Evolutionary conservation across 495 filamentous ascomycete genomes (phyloP), one percentile per base, ranked within the genome.

Genomic region (Penicillium paradoxum): DNA sequence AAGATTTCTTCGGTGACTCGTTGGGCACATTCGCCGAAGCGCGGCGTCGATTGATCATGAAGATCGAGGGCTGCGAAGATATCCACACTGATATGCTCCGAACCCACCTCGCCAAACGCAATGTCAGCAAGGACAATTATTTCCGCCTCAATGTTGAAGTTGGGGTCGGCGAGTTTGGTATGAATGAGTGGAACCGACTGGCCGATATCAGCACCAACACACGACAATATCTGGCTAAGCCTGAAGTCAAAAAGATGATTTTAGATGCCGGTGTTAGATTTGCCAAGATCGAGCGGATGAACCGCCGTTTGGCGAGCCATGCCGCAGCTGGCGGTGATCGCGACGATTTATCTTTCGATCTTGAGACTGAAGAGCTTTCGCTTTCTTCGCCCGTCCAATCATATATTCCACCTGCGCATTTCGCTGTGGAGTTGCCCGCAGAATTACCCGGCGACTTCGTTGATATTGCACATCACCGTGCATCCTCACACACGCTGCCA

Each of bases 141-240:
- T 95, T 90, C 69, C 87, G 93, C n/a, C 77, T 96, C 22, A 98
- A 98, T 55, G 93, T 97, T 21, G 92, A 97, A 62, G 87, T 96
- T 5, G 95, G 93, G 0, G 95, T 98, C 19, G 93, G 93, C 37
- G 95, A 98, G 63, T 97, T 97, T 65, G 92, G 89, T 43, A 96
- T 98, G 89, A 97, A 97, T 65, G 93, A 97, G 51, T 98, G 93
- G 92, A 83, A 89, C 63, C 83, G 93, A 4, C 75, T 98, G 13
- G 85, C 87, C 29, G 92, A 97, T 37, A 97, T 98, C 68, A 91
- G 86, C 70, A 96, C 90, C 32, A 89, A 85, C 64, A 97, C 93
- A 0, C 80, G 87, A 37, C 82, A 82, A 49, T 98, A 97, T 64
- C 79, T 97, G n/a, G 70, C 73, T 6, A 83, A 84, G 55, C 73